A percentile compares a stretch with the other conserved stretches of the same genome.
These are phyloP conservation scores for Acanthamoeba healyi DNA, from an alignment of 208 protist genomes.

Conservation along the genomic window DNA sequence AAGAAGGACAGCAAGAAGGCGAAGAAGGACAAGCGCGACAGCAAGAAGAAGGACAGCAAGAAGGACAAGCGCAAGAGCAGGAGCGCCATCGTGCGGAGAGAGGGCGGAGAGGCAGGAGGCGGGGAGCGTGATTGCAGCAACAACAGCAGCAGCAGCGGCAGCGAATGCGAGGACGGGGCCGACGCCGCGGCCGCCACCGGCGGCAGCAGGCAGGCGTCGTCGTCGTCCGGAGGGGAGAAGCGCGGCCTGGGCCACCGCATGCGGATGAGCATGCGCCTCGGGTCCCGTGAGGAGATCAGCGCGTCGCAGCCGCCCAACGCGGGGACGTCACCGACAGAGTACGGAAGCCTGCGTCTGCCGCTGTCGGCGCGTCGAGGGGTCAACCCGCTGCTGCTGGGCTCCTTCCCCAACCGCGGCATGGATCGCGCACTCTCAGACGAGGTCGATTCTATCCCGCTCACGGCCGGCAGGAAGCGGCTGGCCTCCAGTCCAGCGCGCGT, in stretches of 20 bases:
- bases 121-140: neutral
- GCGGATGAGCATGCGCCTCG: conserved; percentile 7
- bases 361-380: neutral
- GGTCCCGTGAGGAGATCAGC: neutral
- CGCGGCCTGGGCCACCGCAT: neutral
- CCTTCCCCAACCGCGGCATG: neutral
- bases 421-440: neutral
- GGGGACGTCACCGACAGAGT: neutral
- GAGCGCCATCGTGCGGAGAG: neutral
- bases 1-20: neutral
- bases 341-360: neutral
- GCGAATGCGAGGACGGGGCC: neutral
- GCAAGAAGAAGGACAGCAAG: neutral
- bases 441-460: neutral
- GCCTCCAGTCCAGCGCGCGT: neutral
- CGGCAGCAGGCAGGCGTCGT: neutral
- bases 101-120: neutral
- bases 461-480: neutral
- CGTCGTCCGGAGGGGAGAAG: neutral
- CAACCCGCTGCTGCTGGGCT: neutral
- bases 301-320: neutral
- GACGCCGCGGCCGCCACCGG: neutral
- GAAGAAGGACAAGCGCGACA: neutral
- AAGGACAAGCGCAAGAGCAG: neutral
- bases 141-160: neutral